Evolutionary conservation across 176 grass and related monocot genomes (phyloP), one percentile per base, ranked within the genome.

Genomic region (Elaeis guineensis): DNA sequence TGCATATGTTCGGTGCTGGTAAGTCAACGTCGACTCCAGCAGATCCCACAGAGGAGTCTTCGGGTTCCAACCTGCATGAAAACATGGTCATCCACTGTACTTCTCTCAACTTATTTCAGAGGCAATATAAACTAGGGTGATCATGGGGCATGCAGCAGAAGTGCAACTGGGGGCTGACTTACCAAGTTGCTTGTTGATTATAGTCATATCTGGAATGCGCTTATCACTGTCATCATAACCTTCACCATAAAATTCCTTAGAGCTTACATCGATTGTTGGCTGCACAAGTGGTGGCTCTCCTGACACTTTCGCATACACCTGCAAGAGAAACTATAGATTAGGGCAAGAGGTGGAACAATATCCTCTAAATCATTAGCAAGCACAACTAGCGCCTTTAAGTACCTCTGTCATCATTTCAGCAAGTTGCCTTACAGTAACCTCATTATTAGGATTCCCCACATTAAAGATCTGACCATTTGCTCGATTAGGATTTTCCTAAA

Each of bases 151-250:
- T 11, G 35, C 35, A 39, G 8, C 5, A 6, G 2, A 16, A 54
- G n/a, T 14, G 9, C 15, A 49, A 20, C 5, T 3, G 19, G 49
- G 29, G 6, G 4, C 50, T 25, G 52, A 44, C 66, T 53, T 96
- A 91, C 87, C 87, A 72, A 97, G 93, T 79, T 97, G 81, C 54
- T 72, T 91, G 77, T 91, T 91, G 66, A 97, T 89, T 62, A 88
- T 87, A 20, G 69, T 88, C 93, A 97, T 91, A 69, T 88, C 76
- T 1, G 93, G 87, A 24, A 88, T 97, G 21, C 87, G 74, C 63
- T 90, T 91, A 67, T 97, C 93, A 44, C 93, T 97, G 52, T 91
- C 93, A 61, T 89, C 93, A 9, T 97, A 97, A 58, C 93, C 93
- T 79, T 97, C 83, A n/a, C 87, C 92, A 32, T 89, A 97, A 73